A percentile compares a stretch with the other conserved stretches of the same genome.
phyloP scores from a whole-genome alignment of 2,329 filamentous ascomycete species.

The Myriosclerotinia curreyana region DNA sequence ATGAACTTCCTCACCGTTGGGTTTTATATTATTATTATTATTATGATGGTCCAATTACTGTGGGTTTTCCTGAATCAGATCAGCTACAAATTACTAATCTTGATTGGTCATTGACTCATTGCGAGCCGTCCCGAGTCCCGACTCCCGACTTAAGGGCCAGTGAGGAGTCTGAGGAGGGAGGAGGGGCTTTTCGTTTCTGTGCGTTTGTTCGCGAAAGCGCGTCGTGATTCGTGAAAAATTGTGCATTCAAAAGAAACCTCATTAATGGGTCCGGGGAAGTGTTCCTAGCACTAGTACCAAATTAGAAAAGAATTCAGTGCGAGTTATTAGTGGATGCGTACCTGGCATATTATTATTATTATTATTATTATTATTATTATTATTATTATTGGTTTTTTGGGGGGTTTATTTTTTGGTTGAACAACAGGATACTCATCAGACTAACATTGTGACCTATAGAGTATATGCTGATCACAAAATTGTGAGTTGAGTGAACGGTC shows the following conservation, averaged over 20 bases:
- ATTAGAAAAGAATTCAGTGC: neutral
- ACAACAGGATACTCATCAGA: no score
- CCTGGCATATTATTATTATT: no score
- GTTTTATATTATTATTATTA: neutral
- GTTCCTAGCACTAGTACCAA: conserved; percentile 18
- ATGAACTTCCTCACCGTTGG: conserved; percentile 16
- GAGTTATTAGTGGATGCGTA: conserved; percentile 15
- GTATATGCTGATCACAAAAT: conserved; percentile 2
- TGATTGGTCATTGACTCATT: conserved; percentile 3
- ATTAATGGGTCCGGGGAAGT: conserved; percentile 22
- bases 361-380: no score
- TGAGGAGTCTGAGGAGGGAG: no score
- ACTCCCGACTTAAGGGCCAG: no score
- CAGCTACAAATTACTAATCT: neutral
- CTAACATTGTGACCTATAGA: no score
- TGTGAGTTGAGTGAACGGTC: neutral
- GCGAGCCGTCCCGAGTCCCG: neutral
- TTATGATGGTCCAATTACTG: conserved; percentile 6
- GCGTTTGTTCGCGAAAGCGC: neutral
- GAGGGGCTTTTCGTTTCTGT: neutral
- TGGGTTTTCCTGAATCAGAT: neutral
- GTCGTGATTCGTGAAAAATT: conserved; percentile 4
- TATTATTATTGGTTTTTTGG: no score
- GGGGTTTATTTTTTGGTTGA: no score
- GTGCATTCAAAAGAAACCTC: conserved; percentile 15